These are phyloP conservation scores for Rhizophagus sp. DNA, from an alignment of 192 early-diverging fungal genomes.

Conservation along the genomic window DNA sequence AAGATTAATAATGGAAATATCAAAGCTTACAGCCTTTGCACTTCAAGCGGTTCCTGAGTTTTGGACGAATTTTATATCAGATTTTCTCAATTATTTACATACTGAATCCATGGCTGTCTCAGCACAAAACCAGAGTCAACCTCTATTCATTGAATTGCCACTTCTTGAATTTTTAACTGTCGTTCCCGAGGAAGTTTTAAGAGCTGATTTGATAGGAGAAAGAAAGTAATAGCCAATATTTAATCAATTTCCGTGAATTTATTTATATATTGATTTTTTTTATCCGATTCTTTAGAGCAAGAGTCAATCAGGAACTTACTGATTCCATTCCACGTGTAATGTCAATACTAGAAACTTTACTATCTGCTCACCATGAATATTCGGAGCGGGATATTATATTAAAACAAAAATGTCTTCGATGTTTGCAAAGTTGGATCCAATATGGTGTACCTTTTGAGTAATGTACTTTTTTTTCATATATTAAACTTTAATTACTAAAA, in stretches of 20 bases:
- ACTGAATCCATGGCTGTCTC: conserved; percentile 28
- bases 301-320: conserved; percentile 31
- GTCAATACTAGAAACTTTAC: conserved; percentile 31
- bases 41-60: conserved; percentile 47
- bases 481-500: neutral
- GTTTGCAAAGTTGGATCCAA: conserved; percentile 57
- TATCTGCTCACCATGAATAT: conserved; percentile 30
- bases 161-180: conserved; percentile 56
- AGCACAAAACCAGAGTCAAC: neutral
- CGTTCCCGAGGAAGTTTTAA: conserved; percentile 55
- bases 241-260: neutral
- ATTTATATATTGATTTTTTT: neutral
- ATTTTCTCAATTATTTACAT: conserved; percentile 41
- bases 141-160: conserved; percentile 35
- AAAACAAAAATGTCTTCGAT: conserved; percentile 49
- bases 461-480: conserved; percentile 3
- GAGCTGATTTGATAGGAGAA: conserved; percentile 45
- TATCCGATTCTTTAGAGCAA: conserved; percentile 20
- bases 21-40: conserved; percentile 52
- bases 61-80: conserved; percentile 54
- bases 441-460: conserved; percentile 59
- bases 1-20: neutral
- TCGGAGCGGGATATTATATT: conserved; percentile 32
- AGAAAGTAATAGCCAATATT: conserved; percentile 39
- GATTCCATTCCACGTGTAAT: conserved; percentile 35